These are phyloP conservation scores for Schrenkiella parvula DNA, from an alignment of 345 rosid genomes.

Conservation along the genomic window DNA sequence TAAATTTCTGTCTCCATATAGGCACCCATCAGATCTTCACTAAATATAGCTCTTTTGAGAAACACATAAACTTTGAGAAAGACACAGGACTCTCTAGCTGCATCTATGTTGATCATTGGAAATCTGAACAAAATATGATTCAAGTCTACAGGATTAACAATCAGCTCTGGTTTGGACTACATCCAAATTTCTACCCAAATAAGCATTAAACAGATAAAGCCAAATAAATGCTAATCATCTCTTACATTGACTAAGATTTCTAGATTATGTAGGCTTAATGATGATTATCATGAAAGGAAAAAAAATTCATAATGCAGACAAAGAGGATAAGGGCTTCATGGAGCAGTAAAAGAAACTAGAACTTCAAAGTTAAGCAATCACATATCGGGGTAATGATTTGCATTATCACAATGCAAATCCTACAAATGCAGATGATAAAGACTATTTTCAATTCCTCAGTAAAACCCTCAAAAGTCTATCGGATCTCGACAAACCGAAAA, in stretches of 20 bases:
- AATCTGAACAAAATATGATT: neutral
- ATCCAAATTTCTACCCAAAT: neutral
- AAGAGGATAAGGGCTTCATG: neutral
- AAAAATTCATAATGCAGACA: neutral
- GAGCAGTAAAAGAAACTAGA: slow-evolving; percentile 2
- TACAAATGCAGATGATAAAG: neutral
- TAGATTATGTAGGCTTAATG: neutral
- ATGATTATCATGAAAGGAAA: neutral
- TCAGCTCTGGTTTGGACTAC: neutral
- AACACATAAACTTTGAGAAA: neutral
- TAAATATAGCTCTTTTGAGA: neutral
- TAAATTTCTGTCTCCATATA: neutral
- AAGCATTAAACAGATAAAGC: neutral
- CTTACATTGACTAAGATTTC: neutral
- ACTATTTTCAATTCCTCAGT: neutral
- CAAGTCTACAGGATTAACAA: neutral
- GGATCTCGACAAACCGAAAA: neutral
- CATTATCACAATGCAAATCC: slow-evolving; percentile 3
- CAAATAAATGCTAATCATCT: neutral
- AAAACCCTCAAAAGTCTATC: slow-evolving; percentile 4
- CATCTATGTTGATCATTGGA: neutral
- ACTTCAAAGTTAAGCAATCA: slow-evolving; percentile 14
- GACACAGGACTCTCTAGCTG: neutral
- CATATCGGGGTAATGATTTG: neutral
- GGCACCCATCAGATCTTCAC: slow-evolving; percentile 2